These are phyloP conservation scores for Nicotiana benthamiana DNA, from an alignment of 257 asterid genomes.

Conservation along the genomic window DNA sequence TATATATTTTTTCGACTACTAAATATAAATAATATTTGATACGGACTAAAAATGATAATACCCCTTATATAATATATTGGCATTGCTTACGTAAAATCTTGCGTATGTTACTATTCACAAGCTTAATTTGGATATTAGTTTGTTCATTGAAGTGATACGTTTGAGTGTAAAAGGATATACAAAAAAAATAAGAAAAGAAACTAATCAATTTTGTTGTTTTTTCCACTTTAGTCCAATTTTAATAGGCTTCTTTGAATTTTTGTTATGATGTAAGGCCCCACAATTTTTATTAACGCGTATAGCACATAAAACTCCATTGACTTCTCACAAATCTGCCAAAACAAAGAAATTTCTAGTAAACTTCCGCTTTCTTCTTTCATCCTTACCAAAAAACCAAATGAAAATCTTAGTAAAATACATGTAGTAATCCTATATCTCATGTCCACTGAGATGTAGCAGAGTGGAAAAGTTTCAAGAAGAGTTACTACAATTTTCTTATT, in stretches of 20 bases:
- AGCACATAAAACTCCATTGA: constrained; percentile 17
- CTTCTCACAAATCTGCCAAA: neutral
- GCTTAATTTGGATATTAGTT: too few relatives aligned
- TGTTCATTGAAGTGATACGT: neutral
- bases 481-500: neutral
- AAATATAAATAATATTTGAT: too few relatives aligned
- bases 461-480: neutral
- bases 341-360: constrained; percentile 8
- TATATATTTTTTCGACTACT: too few relatives aligned
- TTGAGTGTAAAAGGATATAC: neutral
- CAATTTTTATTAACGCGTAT: constrained; percentile 24
- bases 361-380: neutral
- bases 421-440: neutral
- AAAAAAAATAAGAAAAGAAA: neutral
- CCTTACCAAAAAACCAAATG: neutral
- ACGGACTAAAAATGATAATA: too few relatives aligned
- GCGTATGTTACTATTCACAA: too few relatives aligned
- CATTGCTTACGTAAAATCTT: too few relatives aligned
- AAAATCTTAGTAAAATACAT: neutral
- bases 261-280: constrained; percentile 11
- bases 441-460: neutral
- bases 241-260: neutral
- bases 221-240: neutral
- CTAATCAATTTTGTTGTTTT: neutral
- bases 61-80: too few relatives aligned